A percentile compares a stretch with the other conserved stretches of the same genome.
These are phyloP conservation scores for Populus hybrid DNA, from an alignment of 441 rosid genomes.

Conservation along the genomic window DNA sequence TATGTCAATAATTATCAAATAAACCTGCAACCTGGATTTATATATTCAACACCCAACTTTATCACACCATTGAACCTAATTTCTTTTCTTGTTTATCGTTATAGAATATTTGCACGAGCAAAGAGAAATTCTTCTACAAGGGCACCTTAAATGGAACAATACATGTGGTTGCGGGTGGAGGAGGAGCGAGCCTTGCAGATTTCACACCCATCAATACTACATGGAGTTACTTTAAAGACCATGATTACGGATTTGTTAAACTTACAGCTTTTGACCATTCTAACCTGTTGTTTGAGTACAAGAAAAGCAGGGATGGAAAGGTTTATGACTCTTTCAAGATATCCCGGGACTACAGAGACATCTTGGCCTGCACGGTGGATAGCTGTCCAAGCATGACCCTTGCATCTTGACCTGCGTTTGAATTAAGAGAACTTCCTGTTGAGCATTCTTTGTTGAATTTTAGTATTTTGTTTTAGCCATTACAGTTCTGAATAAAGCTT, in stretches of 20 bases:
- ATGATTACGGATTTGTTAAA: conserved; percentile 68
- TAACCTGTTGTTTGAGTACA: conserved; percentile 66
- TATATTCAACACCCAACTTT: not conserved
- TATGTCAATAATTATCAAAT: not conserved
- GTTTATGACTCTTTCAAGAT: conserved; percentile 72
- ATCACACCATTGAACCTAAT: not conserved
- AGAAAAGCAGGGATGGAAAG: conserved; percentile 75
- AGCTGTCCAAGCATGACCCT: conserved; percentile 62
- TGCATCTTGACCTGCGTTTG: conserved; percentile 37
- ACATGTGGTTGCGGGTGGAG: conserved; percentile 84
- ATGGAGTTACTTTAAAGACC: conserved; percentile 66
- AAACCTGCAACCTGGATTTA: not conserved
- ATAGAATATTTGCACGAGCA: conserved; percentile 61
- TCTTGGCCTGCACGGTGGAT: conserved; percentile 60
- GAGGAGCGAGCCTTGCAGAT: conserved; percentile 63
- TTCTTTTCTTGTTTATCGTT: conserved; percentile 1
- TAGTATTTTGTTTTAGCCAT: not conserved
- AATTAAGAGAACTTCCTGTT: not conserved
- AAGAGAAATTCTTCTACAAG: conserved; percentile 50
- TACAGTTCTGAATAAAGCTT: not conserved
- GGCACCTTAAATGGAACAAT: conserved; percentile 72
- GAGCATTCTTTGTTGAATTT: not conserved
- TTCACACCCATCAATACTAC: conserved; percentile 49
- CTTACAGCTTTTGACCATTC: conserved; percentile 66
- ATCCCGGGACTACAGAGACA: conserved; percentile 64